Base-by-base conservation (phyloP, 2,329 filamentous ascomycete species). In the Cercospora sesami region DNA sequence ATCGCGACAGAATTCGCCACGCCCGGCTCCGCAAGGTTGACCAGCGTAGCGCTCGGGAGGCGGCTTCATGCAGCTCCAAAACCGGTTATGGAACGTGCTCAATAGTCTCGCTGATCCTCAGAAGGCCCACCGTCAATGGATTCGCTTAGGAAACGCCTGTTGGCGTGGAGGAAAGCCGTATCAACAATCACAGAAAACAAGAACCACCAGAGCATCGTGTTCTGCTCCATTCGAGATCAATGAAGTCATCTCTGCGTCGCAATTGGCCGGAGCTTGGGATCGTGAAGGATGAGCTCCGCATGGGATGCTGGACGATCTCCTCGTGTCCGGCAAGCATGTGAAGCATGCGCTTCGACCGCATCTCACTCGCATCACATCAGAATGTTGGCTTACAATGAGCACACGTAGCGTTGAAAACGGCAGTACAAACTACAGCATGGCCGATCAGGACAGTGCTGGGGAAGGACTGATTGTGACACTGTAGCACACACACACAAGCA, bases 291-390 rank as follows among this genome's bases (percentile, higher is more conserved):
- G 45, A n/a, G 39, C 18, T 36, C 42, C 18, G 18, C 61, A 68
- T 64, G 66, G 62, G 61, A 68, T 64, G 66, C 66, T 58, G 33
- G 39, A 10, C 10, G 12, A 36, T 53, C 18, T 28, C 61, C 65
- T 58, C 64, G 58, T 65, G 68, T 59, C 58, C 68, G 48, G 59
- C 68, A 63, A 48, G 65, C 68, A 67, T 67, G 42, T 61, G 59
- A 61, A 61, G 36, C 18, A 48, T 26, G 36, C 55, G 1, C 55
- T 30, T 36, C 18, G 42, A 51, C 39, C 39, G 28, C 62, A 64
- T 64, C 63, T 65, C 63, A 42, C 33, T 18, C 26, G n/a, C 53
- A 23, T 28, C 23, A n/a, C 53, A 57, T 28, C 21, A 14, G 53
- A 28, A 30, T 28, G 23, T 28, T 57, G 53, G 53, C 30, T 21